Conservation (phyloP, 2,329 filamentous ascomycete species). For the Zarea fungicola region DNA sequence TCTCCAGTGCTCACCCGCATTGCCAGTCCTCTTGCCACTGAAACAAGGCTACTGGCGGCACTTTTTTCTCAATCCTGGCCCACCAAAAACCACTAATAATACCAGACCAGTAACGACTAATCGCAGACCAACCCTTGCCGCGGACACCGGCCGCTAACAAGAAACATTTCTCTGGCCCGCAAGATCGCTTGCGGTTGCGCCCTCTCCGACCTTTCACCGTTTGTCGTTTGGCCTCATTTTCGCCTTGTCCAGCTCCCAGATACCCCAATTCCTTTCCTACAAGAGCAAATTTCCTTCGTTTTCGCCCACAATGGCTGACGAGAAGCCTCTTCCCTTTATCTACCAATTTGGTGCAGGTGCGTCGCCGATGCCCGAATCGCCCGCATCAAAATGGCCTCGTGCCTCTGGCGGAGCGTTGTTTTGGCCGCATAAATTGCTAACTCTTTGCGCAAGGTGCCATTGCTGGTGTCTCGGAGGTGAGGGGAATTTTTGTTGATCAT, state of each 20-base stretch:
- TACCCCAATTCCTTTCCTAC: not conserved
- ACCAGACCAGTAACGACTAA: not conserved
- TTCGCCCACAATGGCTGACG: slow-evolving; percentile 51
- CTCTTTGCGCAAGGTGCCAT: slow-evolving; percentile 62
- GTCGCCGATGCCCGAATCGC: too few relatives aligned
- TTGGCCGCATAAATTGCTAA: slow-evolving; percentile 18
- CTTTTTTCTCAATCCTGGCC: not conserved
- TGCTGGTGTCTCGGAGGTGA: slow-evolving; percentile 92
- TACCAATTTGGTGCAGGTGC: slow-evolving; percentile 93
- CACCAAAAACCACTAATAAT: too few relatives aligned
- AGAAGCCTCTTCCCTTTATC: slow-evolving; percentile 78
- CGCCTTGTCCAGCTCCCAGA: too few relatives aligned
- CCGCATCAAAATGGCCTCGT: too few relatives aligned
- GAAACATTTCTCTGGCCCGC: slow-evolving; percentile 3
- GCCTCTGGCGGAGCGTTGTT: not conserved
- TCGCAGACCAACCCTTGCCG: not conserved
- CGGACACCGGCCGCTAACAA: not conserved
- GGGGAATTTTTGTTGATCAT: slow-evolving; percentile 15
- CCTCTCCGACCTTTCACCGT: slow-evolving; percentile 12
- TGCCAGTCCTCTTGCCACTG: too few relatives aligned
- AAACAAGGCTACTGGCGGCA: too few relatives aligned
- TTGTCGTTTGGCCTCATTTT: not conserved
- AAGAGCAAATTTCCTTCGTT: not conserved
- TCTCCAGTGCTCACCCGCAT: too few relatives aligned
- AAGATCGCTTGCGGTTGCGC: slow-evolving; percentile 5